Evolutionary conservation across 768 basidiomycete genomes (phyloP).

Genomic region (Suillus decipiens): DNA sequence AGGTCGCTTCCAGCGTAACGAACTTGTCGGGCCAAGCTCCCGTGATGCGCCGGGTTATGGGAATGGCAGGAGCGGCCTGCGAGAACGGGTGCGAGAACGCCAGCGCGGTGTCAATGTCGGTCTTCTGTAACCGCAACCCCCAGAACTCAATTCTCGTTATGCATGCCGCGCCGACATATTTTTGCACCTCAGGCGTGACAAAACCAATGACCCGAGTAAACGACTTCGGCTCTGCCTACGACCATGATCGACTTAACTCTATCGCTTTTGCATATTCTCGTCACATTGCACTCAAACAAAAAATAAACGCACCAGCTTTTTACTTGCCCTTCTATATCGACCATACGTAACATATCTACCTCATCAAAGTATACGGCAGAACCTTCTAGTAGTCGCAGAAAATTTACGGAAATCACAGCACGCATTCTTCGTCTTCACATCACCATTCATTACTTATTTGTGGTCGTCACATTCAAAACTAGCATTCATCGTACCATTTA

Average conservation of each 20-base stretch:
- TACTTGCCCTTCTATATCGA: constrained; percentile 30
- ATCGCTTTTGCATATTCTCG: constrained; percentile 19
- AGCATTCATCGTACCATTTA: constrained; percentile 27
- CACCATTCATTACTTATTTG: constrained; percentile 37
- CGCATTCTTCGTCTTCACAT: constrained; percentile 23
- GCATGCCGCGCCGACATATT: constrained; percentile 13
- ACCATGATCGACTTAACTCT: constrained; percentile 17
- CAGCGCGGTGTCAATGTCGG: constrained; percentile 20
- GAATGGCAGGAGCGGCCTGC: constrained; percentile 63
- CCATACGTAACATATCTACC: constrained; percentile 38
- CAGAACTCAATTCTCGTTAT: constrained; percentile 3
- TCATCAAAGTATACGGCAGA: constrained; percentile 32
- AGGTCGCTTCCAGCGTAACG: constrained; percentile 57
- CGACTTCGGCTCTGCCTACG: constrained; percentile 27
- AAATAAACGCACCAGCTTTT: constrained; percentile 25
- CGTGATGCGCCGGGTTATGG: constrained; percentile 64
- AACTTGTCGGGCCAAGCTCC: constrained; percentile 46
- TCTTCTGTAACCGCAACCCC: constrained; percentile 24
- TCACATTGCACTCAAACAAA: constrained; percentile 23
- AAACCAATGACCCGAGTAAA: constrained; percentile 17
- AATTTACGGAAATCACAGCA: constrained; percentile 38
- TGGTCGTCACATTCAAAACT: constrained; percentile 24
- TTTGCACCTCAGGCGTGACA: constrained; percentile 12
- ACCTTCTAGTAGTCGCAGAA: constrained; percentile 27
- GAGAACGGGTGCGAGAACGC: constrained; percentile 39